Evolutionary conservation across 768 basidiomycete genomes (phyloP).

Genomic region (Pholiota microspora): DNA sequence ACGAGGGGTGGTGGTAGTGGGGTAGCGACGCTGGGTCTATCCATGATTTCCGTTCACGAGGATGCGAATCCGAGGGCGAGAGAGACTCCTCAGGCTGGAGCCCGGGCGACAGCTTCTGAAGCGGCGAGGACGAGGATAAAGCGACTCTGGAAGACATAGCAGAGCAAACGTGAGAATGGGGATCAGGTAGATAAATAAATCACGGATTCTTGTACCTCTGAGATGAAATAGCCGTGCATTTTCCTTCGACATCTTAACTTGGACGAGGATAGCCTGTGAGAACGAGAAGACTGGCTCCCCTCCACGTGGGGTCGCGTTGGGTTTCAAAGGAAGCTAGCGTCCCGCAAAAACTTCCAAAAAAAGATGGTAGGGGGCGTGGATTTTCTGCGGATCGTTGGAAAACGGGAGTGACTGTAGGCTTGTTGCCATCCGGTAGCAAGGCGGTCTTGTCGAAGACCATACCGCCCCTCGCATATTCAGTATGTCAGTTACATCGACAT

Average conservation of each 20-base stretch:
- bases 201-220: conserved; percentile 17
- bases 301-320: conserved; percentile 26
- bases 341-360: conserved; percentile 25
- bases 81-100: conserved; percentile 21
- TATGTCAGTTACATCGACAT: background rate
- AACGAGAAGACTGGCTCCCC: conserved; percentile 15
- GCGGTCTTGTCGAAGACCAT: conserved; percentile 16
- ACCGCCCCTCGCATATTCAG: background rate
- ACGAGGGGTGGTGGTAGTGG: conserved; percentile 52
- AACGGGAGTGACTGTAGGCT: conserved; percentile 17
- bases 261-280: conserved; percentile 22
- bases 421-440: conserved; percentile 26
- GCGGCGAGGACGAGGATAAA: conserved; percentile 25
- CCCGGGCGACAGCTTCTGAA: conserved; percentile 23
- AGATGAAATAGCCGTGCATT: conserved; percentile 4
- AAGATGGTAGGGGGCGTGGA: conserved; percentile 27
- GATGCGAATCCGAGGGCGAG: conserved; percentile 13
- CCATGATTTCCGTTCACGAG: conserved; percentile 41
- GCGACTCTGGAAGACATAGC: conserved; percentile 31
- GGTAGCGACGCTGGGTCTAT: conserved; percentile 64
- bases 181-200: conserved; percentile 8
- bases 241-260: conserved; percentile 25
- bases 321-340: conserved; percentile 20
- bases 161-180: conserved; percentile 14
- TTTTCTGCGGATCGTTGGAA: conserved; percentile 39